Base-by-base conservation (phyloP, 768 basidiomycete genomes). In the Calvatia gigantea region DNA sequence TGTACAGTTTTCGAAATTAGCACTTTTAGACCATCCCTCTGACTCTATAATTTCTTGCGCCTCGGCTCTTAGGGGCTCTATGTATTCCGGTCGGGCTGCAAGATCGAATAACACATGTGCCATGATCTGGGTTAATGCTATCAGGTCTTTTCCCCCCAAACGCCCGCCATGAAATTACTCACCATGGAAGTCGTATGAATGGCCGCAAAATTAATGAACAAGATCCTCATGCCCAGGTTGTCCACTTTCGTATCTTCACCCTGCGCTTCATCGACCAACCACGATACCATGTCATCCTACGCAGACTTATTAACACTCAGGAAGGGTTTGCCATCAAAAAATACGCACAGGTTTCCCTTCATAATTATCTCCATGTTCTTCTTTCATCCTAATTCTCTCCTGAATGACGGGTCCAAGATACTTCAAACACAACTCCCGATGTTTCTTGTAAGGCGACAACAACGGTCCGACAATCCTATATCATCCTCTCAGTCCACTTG, bases 201-300 rank as follows among this genome's bases (percentile, higher is more conserved):
- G 31, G 59, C 38, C n/a, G 47, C 59, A 38, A 60, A 57, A 41
- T 61, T 61, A 31, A 73, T 47, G 15, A 67, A 49, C 27, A 78
- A 62, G 3, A 76, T 46, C 25, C 66, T 60, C 7, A 61, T 48
- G 0, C 66, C 63, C 6, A 75, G 58, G 17, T 67, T 65, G 15
- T 61, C 54, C 1, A 65, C 42, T 1, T 53, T 67, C 32, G 56
- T 56, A 45, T 67, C 62, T 19, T 64, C 51, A 3, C 63, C 63
- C 14, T 67, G 54, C 0, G 73, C 73, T 12, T 63, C 64, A 17
- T 73, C 73, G 27, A 78, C 64, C 15, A 76, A 63, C 76, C 76
- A 79, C 23, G 69, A 67, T 1, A 79, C 64, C 21, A 78, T 53
- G 54, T 80, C 77, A 51, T 72, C 70, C 78, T 77, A 44, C 37